Conservation (phyloP, 2,329 filamentous ascomycete species). For the Fusarium sp. region DNA sequence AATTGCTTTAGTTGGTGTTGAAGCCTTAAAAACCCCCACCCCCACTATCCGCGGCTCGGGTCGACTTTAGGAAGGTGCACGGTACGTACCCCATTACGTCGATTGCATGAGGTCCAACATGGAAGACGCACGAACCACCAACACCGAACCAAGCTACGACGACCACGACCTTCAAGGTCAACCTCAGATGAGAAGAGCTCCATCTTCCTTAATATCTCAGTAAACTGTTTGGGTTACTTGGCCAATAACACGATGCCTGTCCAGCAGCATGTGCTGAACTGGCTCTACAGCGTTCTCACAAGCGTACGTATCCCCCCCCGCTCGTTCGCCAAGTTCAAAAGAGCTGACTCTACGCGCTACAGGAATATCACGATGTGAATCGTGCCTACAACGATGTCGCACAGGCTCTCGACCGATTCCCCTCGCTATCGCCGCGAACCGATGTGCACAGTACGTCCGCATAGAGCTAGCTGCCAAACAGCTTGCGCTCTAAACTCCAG, state of each 20-base stretch:
- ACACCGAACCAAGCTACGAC: slow-evolving; percentile 18
- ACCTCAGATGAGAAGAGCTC: slow-evolving; percentile 21
- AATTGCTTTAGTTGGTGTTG: neutral
- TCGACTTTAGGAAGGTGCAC: slow-evolving; percentile 32
- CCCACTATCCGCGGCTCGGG: slow-evolving; percentile 28
- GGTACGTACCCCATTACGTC: slow-evolving; percentile 37
- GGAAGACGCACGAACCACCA: slow-evolving; percentile 28
- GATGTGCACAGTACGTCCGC: slow-evolving; percentile 84
- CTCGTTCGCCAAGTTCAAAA: neutral
- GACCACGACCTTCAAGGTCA: slow-evolving; percentile 26
- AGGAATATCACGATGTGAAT: slow-evolving; percentile 96
- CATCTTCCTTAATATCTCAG: neutral
- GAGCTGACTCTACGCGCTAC: slow-evolving; percentile 31
- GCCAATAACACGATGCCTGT: slow-evolving; percentile 66
- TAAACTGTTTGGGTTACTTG: neutral
- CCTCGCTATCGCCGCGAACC: slow-evolving; percentile 83
- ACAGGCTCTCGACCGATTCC: slow-evolving; percentile 79
- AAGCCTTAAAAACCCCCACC: slow-evolving; percentile 1
- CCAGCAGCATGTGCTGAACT: slow-evolving; percentile 89
- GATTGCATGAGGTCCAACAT: slow-evolving; percentile 14
- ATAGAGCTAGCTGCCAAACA: slow-evolving; percentile 48
- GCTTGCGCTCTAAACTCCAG: slow-evolving; percentile 18
- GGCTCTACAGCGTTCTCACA: slow-evolving; percentile 91
- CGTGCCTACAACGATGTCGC: slow-evolving; percentile 93
- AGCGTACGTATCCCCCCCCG: slow-evolving; percentile 61